Base-by-base conservation (phyloP, 352 stramenopile species). In the Phytopythium helicoides region DNA sequence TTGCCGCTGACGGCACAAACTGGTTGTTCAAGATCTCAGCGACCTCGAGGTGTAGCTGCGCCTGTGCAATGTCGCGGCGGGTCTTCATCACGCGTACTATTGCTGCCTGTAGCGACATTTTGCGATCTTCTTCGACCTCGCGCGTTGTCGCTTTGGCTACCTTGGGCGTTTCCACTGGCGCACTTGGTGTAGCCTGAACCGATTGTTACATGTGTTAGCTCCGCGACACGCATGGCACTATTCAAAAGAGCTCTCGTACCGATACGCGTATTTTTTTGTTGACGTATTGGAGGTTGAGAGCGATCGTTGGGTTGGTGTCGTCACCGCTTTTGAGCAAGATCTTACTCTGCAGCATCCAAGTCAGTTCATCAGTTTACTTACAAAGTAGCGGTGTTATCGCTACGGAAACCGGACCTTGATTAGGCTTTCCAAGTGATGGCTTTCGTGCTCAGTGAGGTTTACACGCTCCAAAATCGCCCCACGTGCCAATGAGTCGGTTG, bases 41-140 rank as follows among this genome's bases (percentile, higher is more conserved):
- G 25, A 89, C 77, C 49, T 94, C 85, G 16, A 72, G 56, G 26
- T 81, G 55, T 1, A 94, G 60, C 37, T 92, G 79, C 2, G 64
- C 42, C 42, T 89, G 67, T 35, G 74, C 40, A 22, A 89, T 83
- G 41, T 95, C 87, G 16, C 87, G 75, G 36, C 85, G 78, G 10
- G 85, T 89, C 51, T 94, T 94, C 3, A 94, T 60, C 11, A 94
- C 74, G 8, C 85, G 85, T 25, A 94, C 85, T 21, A 94, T 93
- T 9, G 78, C 76, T 6, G 85, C 85, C 58, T 94, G 85, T 16
- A 94, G 68, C 23, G 82, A 71, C 85, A 94, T 94, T 49, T 92
- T 96, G 10, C 87, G 81, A 59, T 96, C 87, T 57, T 94, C 85
- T 62, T 89, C 76, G 40, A 94, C 79, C 66, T 93, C 85, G 11